Evolutionary conservation across 2,329 filamentous ascomycete species (phyloP).

Genomic region (Trichoderma koningiopsis): DNA sequence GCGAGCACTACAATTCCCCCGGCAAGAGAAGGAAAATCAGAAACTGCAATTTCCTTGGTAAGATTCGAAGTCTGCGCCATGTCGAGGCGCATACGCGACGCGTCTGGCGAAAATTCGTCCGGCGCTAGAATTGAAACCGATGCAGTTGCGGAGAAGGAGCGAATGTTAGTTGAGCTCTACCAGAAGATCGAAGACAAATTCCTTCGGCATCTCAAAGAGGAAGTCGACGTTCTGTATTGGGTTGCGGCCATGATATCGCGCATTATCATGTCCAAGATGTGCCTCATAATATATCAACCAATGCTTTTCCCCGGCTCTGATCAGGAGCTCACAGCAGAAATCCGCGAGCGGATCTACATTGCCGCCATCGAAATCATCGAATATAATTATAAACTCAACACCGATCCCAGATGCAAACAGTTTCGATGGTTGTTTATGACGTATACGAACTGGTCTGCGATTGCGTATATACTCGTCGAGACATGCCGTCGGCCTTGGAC

Average conservation of each 20-base stretch:
- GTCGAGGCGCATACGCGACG: slow-evolving; percentile 41
- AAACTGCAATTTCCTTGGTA: slow-evolving; percentile 52
- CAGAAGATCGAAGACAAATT: slow-evolving; percentile 58
- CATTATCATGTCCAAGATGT: slow-evolving; percentile 76
- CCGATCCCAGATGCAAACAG: slow-evolving; percentile 52
- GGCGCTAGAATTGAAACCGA: slow-evolving; percentile 34
- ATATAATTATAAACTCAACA: slow-evolving; percentile 65
- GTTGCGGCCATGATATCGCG: slow-evolving; percentile 68
- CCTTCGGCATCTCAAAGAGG: slow-evolving; percentile 53
- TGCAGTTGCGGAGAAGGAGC: slow-evolving; percentile 42
- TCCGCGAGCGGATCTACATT: slow-evolving; percentile 68
- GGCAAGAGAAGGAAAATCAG: slow-evolving; percentile 54
- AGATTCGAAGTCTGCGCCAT: slow-evolving; percentile 54
- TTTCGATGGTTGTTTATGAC: slow-evolving; percentile 55
- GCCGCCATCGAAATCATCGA: slow-evolving; percentile 76
- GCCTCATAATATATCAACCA: slow-evolving; percentile 75
- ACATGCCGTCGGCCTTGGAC: slow-evolving; percentile 52
- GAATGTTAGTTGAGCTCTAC: slow-evolving; percentile 55
- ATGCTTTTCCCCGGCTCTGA: slow-evolving; percentile 62
- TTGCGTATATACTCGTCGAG: slow-evolving; percentile 53
- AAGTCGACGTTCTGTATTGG: slow-evolving; percentile 62
- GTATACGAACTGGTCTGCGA: slow-evolving; percentile 55
- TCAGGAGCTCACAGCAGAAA: slow-evolving; percentile 60
- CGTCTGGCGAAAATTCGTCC: slow-evolving; percentile 37
- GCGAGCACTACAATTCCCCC: slow-evolving; percentile 50